These are phyloP conservation scores for Ganoderma leucocontextum DNA, from an alignment of 1,284 basidiomycete species.

Conservation along the genomic window DNA sequence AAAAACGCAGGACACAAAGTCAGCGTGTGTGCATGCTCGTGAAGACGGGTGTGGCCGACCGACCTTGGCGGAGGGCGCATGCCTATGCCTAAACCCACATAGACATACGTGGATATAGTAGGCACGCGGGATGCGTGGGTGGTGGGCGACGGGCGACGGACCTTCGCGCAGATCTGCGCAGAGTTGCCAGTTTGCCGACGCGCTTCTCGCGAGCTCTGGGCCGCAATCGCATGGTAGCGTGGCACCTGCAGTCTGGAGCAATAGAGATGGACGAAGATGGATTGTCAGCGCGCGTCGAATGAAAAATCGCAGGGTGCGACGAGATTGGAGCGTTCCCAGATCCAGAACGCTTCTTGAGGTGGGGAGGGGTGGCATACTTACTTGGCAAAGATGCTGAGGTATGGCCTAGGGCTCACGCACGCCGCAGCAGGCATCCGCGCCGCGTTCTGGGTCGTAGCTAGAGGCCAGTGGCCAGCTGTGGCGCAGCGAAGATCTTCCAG, in stretches of 20 bases:
- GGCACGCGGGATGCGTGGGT: neutral
- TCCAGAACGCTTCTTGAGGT: neutral
- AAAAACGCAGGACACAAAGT: neutral
- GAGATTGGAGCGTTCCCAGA: neutral
- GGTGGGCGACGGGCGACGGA: neutral
- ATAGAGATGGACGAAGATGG: neutral
- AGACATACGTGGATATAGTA: neutral
- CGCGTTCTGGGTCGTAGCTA: neutral
- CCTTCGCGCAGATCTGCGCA: conserved; percentile 15
- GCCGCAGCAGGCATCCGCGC: neutral
- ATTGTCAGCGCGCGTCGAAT: neutral
- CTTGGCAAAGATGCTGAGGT: neutral
- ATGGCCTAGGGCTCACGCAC: neutral
- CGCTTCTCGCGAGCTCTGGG: conserved; percentile 8
- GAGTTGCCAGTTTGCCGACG: conserved; percentile 18
- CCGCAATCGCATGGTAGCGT: neutral
- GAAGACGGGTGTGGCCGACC: neutral
- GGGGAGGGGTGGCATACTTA: neutral
- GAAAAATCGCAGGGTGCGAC: neutral
- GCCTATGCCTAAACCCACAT: neutral
- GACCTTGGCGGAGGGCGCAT: neutral
- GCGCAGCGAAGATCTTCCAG: conserved; percentile 2
- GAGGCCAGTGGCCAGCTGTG: conserved; percentile 3
- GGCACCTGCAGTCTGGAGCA: neutral
- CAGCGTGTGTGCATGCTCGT: neutral